Conservation (phyloP, 2,329 filamentous ascomycete genomes). For the Aspergillus fructus region DNA sequence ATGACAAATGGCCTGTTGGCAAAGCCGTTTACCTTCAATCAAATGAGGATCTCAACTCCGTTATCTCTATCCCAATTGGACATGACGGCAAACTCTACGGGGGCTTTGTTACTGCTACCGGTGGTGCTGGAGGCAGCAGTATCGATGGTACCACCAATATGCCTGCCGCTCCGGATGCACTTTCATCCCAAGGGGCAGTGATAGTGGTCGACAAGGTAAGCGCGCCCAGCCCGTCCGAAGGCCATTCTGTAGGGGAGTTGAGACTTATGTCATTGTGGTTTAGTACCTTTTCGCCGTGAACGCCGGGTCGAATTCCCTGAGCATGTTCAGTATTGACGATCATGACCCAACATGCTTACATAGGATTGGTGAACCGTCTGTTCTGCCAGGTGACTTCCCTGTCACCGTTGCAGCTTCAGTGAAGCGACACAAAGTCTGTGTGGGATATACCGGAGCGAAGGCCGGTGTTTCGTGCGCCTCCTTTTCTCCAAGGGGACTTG, state of each 20-base stretch:
- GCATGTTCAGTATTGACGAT: not conserved
- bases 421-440: not conserved
- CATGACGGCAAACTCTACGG: not conserved
- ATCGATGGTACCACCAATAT: not conserved
- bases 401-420: not conserved
- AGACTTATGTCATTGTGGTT: not conserved
- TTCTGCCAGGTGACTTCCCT: constrained; percentile 1
- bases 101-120: not conserved
- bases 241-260: not conserved
- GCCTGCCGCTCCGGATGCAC: not conserved
- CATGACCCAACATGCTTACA: not conserved
- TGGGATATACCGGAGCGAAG: not conserved
- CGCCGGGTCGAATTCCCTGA: not conserved
- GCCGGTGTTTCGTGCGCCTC: constrained; percentile 1
- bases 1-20: not conserved
- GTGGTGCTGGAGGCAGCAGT: not conserved
- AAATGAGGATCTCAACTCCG: not conserved
- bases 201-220: not conserved
- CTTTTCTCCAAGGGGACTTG: not conserved
- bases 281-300: constrained; percentile 3
- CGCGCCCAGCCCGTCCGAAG: not conserved
- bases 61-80: not conserved
- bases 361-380: not conserved
- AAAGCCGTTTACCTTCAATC: not conserved
- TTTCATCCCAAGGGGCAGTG: not conserved